These are phyloP conservation scores for Stropharia rugosoannulata DNA, from an alignment of 768 basidiomycete species.

Conservation along the genomic window DNA sequence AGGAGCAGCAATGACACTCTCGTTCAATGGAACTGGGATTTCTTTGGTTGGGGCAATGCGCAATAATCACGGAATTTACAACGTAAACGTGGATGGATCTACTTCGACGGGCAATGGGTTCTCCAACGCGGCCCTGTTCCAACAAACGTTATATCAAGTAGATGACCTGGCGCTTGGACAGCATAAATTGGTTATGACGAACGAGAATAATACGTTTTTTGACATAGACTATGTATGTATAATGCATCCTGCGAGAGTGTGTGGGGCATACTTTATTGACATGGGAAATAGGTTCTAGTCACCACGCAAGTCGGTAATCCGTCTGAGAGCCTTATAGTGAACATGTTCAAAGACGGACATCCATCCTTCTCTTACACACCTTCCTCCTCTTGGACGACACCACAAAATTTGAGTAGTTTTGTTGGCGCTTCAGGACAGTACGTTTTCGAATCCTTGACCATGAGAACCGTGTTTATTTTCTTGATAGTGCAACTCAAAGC, in stretches of 20 bases:
- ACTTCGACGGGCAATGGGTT: not conserved
- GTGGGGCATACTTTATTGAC: not conserved
- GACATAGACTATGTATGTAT: conserved; percentile 3
- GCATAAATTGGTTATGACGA: not conserved
- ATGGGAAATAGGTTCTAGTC: conserved; percentile 12
- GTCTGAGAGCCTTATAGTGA: conserved; percentile 18
- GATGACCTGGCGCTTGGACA: not conserved
- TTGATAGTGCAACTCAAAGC: not conserved
- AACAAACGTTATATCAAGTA: not conserved
- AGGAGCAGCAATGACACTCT: conserved; percentile 23
- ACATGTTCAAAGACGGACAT: conserved; percentile 31
- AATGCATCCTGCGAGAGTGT: no score
- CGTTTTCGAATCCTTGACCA: conserved; percentile 8
- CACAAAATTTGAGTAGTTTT: conserved; percentile 33
- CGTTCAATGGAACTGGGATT: conserved; percentile 33
- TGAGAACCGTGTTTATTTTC: not conserved
- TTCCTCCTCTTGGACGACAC: conserved; percentile 30
- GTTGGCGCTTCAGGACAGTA: conserved; percentile 43
- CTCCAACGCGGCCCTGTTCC: not conserved
- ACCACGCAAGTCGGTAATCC: conserved; percentile 15
- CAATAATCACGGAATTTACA: conserved; percentile 16
- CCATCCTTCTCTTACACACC: conserved; percentile 35
- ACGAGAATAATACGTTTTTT: not conserved
- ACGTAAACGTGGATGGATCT: conserved; percentile 13
- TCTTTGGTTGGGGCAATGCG: conserved; percentile 18